A percentile compares a stretch with the other conserved stretches of the same genome.
Conservation (phyloP, 371 early-diverging fungal genomes). For the Lichtheimia hyalospora region DNA sequence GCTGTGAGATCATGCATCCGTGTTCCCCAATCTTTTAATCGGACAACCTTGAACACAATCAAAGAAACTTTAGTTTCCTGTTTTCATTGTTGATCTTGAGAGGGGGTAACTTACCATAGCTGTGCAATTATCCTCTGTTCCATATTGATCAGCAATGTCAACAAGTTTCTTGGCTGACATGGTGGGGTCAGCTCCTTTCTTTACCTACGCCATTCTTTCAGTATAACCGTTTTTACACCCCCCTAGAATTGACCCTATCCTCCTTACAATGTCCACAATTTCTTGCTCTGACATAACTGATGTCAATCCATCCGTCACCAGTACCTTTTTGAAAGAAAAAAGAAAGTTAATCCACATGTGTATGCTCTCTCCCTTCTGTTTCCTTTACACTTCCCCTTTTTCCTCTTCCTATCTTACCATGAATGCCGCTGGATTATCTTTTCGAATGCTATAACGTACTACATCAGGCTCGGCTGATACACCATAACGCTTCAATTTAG, state of each 20-base stretch:
- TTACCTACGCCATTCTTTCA: slow-evolving; percentile 32
- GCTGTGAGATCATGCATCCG: slow-evolving; percentile 70
- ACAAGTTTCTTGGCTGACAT: slow-evolving; percentile 61
- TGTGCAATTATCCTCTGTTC: slow-evolving; percentile 78
- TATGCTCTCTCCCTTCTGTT: neutral
- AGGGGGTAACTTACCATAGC: slow-evolving; percentile 48
- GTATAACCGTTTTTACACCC: neutral
- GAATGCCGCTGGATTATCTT: slow-evolving; percentile 46
- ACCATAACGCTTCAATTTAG: slow-evolving; percentile 69
- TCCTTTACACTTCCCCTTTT: neutral
- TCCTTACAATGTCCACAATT: slow-evolving; percentile 69
- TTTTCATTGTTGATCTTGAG: neutral
- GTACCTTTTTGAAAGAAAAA: slow-evolving; percentile 23
- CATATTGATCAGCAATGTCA: slow-evolving; percentile 70
- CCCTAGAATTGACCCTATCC: neutral
- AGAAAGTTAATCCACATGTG: too few relatives aligned
- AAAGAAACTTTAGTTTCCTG: too few relatives aligned
- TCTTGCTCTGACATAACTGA: slow-evolving; percentile 81
- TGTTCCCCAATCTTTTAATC: slow-evolving; percentile 76
- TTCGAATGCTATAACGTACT: slow-evolving; percentile 35
- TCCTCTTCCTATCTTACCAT: slow-evolving; percentile 20
- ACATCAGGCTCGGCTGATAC: slow-evolving; percentile 78
- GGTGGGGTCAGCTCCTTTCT: slow-evolving; percentile 56
- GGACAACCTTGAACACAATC: slow-evolving; percentile 52
- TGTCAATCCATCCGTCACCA: slow-evolving; percentile 75